These are phyloP conservation scores for Stephania cephalantha DNA, from an alignment of 164 flowering plant genomes.

Conservation along the genomic window DNA sequence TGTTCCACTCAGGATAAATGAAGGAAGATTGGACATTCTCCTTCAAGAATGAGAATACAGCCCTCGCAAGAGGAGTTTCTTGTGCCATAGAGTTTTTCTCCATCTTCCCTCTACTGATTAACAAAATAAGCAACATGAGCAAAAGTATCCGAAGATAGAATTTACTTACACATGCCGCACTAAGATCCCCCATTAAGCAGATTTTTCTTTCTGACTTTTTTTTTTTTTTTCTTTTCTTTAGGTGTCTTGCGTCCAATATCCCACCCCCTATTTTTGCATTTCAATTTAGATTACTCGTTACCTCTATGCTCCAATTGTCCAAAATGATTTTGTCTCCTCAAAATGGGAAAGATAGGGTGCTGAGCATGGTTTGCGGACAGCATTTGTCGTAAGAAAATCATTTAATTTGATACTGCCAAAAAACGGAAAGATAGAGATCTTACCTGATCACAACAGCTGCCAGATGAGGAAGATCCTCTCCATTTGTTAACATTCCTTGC, in stretches of 20 bases:
- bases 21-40: conserved; percentile 60
- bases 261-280: not conserved
- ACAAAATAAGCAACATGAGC: conserved; percentile 13
- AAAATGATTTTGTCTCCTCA: not conserved
- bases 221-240: too few relatives aligned
- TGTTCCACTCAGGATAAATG: conserved; percentile 79
- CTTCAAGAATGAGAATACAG: conserved; percentile 56
- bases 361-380: not conserved
- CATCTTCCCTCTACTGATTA: conserved; percentile 68
- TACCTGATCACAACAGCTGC: conserved; percentile 79
- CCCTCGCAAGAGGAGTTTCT: conserved; percentile 67
- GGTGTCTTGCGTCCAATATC: not conserved
- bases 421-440: conserved; percentile 23
- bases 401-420: not conserved
- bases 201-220: not conserved
- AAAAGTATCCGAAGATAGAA: not conserved
- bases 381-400: not conserved
- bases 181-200: not conserved
- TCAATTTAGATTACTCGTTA: not conserved
- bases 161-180: not conserved
- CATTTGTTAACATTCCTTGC: conserved; percentile 33
- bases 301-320: conserved; percentile 1
- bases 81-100: conserved; percentile 54
- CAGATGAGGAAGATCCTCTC: conserved; percentile 77
- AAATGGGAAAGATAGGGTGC: not conserved